Conservation (phyloP, 306 rosid genomes). For the Fagus sylvatica region DNA sequence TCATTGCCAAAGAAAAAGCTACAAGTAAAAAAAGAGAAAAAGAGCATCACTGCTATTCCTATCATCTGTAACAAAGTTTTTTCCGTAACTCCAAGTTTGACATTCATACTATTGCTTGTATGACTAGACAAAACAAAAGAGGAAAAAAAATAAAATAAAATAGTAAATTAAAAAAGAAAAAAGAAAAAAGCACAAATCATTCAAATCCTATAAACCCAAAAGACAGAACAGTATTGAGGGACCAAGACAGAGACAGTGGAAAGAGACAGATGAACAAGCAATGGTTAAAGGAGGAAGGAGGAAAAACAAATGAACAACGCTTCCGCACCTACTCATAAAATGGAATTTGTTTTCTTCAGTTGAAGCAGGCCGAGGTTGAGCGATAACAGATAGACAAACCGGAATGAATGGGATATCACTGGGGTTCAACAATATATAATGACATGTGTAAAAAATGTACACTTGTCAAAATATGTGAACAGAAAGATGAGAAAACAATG, state of each 20-base stretch:
- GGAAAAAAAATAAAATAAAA: constrained; percentile 11
- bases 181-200: constrained; percentile 33
- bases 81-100: constrained; percentile 55
- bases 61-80: constrained; percentile 47
- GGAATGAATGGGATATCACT: constrained; percentile 9
- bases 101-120: constrained; percentile 64
- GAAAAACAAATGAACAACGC: constrained; percentile 57
- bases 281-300: constrained; percentile 29
- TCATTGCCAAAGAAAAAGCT: constrained; percentile 49
- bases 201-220: constrained; percentile 63
- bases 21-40: constrained; percentile 28
- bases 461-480: constrained; percentile 63
- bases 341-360: constrained; percentile 49
- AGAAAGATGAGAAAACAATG: constrained; percentile 28
- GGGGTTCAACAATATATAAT: constrained; percentile 24
- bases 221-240: constrained; percentile 53
- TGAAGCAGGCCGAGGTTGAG: constrained; percentile 97
- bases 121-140: constrained; percentile 49
- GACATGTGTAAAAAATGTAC: constrained; percentile 87
- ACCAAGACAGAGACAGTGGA: constrained; percentile 43
- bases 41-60: constrained; percentile 53
- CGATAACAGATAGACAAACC: constrained; percentile 46
- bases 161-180: background rate
- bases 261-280: constrained; percentile 40
- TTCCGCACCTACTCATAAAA: constrained; percentile 87